phyloP scores from a whole-genome alignment of 2,329 filamentous ascomycete species.

The Keithomyces neogunnii region DNA sequence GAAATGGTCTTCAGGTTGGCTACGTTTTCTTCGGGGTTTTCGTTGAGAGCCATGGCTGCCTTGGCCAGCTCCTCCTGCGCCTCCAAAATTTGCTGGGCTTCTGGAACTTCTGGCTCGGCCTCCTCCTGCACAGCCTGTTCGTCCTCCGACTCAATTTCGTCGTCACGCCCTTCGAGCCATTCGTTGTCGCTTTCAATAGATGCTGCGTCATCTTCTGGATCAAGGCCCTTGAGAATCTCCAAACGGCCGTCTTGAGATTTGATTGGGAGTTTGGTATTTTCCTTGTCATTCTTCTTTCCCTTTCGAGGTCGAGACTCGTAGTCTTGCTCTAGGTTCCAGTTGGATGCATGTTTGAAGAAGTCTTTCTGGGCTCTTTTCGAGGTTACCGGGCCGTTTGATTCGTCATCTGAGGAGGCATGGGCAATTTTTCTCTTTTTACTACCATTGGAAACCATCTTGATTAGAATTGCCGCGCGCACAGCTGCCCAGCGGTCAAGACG shows the following conservation, averaged over 20 bases:
- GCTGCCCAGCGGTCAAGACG: background rate
- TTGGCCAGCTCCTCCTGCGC: constrained; percentile 90
- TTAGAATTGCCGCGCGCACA: background rate
- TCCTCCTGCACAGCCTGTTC: constrained; percentile 32
- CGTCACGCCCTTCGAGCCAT: constrained; percentile 55
- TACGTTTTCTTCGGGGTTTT: constrained; percentile 86
- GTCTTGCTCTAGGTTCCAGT: constrained; percentile 87
- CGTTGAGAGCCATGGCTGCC: constrained; percentile 72
- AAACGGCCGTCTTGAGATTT: constrained; percentile 73
- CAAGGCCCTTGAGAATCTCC: constrained; percentile 47
- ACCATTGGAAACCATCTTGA: constrained; percentile 38
- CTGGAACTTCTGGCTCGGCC: constrained; percentile 56
- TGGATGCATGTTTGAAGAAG: constrained; percentile 66
- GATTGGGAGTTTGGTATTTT: constrained; percentile 72
- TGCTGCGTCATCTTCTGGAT: constrained; percentile 53
- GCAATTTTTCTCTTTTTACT: constrained; percentile 51
- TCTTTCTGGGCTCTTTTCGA: constrained; percentile 44
- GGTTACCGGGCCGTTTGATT: constrained; percentile 22
- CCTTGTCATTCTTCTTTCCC: constrained; percentile 63
- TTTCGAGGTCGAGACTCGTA: constrained; percentile 79
- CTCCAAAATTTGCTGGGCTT: constrained; percentile 70
- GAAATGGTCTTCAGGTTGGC: constrained; percentile 70
- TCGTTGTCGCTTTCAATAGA: constrained; percentile 51
- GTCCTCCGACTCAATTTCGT: constrained; percentile 39
- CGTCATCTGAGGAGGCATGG: constrained; percentile 40